phyloP scores from a whole-genome alignment of 2,329 filamentous ascomycete species.

The Neonectria ditissima region DNA sequence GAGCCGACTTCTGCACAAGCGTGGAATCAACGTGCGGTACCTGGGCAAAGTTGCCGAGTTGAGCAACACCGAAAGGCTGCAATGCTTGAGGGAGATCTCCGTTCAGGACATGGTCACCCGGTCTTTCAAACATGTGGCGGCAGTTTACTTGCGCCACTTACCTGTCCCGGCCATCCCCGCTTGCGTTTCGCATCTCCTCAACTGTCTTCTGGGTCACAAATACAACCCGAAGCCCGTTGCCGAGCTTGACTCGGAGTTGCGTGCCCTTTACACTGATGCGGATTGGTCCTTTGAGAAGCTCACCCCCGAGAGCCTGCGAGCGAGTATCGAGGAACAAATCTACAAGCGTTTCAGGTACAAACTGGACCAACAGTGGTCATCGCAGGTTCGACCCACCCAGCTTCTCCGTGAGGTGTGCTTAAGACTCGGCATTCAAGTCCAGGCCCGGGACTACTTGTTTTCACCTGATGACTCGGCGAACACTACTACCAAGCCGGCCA shows the following conservation, averaged over 20 bases:
- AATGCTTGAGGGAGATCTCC: slow-evolving; percentile 81
- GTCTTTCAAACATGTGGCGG: slow-evolving; percentile 92
- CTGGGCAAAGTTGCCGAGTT: slow-evolving; percentile 85
- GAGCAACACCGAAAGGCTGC: slow-evolving; percentile 76
- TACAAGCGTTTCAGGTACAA: slow-evolving; percentile 80
- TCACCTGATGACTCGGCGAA: slow-evolving; percentile 44
- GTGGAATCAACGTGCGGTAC: slow-evolving; percentile 96
- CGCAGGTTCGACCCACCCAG: slow-evolving; percentile 78
- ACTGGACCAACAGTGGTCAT: slow-evolving; percentile 75
- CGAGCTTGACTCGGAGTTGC: slow-evolving; percentile 80
- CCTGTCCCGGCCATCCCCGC: slow-evolving; percentile 83
- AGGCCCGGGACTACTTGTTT: slow-evolving; percentile 70
- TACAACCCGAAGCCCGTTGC: slow-evolving; percentile 83
- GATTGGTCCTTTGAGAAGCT: slow-evolving; percentile 85
- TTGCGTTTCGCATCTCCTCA: slow-evolving; percentile 87
- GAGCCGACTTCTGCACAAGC: slow-evolving; percentile 90
- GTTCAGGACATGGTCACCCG: slow-evolving; percentile 95
- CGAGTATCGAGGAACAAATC: slow-evolving; percentile 79
- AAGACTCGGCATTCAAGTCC: slow-evolving; percentile 90
- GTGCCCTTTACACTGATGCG: slow-evolving; percentile 81
- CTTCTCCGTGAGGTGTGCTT: slow-evolving; percentile 89
- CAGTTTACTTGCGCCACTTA: slow-evolving; percentile 81
- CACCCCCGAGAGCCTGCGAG: slow-evolving; percentile 77
- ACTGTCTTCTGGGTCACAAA: slow-evolving; percentile 86
- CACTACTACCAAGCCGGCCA: slow-evolving; percentile 41